Evolutionary conservation across 768 basidiomycete genomes (phyloP).

Genomic region (Termitomyces bulborhizus): DNA sequence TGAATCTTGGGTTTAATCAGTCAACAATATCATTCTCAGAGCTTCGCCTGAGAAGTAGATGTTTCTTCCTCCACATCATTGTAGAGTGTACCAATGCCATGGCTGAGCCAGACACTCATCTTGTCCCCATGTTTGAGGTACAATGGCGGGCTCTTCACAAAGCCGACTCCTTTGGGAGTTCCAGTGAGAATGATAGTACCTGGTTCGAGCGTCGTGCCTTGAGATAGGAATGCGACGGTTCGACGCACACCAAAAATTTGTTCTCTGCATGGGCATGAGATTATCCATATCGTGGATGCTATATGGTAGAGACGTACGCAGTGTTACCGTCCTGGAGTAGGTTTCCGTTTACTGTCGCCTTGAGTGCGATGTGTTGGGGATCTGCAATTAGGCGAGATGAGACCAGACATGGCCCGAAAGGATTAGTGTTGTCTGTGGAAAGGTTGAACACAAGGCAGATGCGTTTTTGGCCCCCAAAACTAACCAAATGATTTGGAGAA

Average conservation of each 20-base stretch:
- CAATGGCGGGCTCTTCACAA: conserved; percentile 61
- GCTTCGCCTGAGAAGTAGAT: conserved; percentile 25
- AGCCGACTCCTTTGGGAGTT: conserved; percentile 80
- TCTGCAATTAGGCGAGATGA: conserved; percentile 56
- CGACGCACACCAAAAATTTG: conserved; percentile 78
- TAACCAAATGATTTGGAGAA: conserved; percentile 85
- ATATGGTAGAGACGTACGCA: conserved; percentile 41
- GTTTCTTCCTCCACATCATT: conserved; percentile 75
- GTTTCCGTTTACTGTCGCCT: conserved; percentile 59
- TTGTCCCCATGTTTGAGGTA: conserved; percentile 72
- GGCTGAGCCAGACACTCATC: conserved; percentile 60
- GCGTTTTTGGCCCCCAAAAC: conserved; percentile 9
- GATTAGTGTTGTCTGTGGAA: conserved; percentile 54
- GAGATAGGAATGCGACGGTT: conserved; percentile 76
- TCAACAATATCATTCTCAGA: conserved; percentile 23
- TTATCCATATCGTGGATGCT: neutral
- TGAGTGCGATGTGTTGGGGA: conserved; percentile 59
- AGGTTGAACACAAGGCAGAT: neutral
- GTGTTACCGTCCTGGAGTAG: conserved; percentile 73
- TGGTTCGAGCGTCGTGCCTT: conserved; percentile 77
- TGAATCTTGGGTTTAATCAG: neutral
- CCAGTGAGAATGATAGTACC: conserved; percentile 82
- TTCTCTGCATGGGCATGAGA: conserved; percentile 36
- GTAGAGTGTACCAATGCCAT: conserved; percentile 73
- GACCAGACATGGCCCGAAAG: conserved; percentile 79